phyloP scores from a whole-genome alignment of 2,329 filamentous ascomycete genomes.

The Alternaria hordeiaustralica region DNA sequence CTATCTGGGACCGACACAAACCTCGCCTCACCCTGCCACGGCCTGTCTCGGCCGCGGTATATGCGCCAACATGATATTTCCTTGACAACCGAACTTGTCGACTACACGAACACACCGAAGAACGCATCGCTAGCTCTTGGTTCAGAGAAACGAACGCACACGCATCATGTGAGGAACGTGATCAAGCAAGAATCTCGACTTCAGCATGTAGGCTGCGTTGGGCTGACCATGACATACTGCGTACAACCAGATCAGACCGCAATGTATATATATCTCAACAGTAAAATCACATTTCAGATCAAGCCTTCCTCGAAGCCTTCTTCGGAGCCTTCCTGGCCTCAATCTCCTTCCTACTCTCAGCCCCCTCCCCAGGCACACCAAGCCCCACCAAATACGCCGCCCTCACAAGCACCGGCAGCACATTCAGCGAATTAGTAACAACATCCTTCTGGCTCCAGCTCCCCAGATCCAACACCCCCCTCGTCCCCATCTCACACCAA shows the following conservation, averaged over 20 bases:
- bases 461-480: constrained; percentile 27
- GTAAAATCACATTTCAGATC: neutral
- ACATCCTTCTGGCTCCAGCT: constrained; percentile 49
- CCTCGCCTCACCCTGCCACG: neutral
- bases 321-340: constrained; percentile 19
- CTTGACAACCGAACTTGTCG: neutral
- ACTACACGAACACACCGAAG: neutral
- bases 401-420: constrained; percentile 41
- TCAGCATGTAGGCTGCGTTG: neutral
- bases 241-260: neutral
- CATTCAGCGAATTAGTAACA: constrained; percentile 46
- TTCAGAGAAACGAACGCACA: neutral
- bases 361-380: constrained; percentile 28
- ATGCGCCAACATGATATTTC: neutral
- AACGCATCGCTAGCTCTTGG: neutral
- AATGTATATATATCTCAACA: neutral
- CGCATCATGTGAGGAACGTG: neutral
- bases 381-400: constrained; percentile 47
- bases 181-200: neutral
- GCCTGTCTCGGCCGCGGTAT: neutral
- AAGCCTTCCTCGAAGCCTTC: constrained; percentile 5
- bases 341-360: neutral
- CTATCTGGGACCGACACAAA: neutral
- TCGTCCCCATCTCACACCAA: constrained; percentile 41
- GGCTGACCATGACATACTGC: neutral